A percentile compares a stretch with the other conserved stretches of the same genome.
Conservation (phyloP, 2,329 filamentous ascomycete genomes). For the Drechmeria coniospora region DNA sequence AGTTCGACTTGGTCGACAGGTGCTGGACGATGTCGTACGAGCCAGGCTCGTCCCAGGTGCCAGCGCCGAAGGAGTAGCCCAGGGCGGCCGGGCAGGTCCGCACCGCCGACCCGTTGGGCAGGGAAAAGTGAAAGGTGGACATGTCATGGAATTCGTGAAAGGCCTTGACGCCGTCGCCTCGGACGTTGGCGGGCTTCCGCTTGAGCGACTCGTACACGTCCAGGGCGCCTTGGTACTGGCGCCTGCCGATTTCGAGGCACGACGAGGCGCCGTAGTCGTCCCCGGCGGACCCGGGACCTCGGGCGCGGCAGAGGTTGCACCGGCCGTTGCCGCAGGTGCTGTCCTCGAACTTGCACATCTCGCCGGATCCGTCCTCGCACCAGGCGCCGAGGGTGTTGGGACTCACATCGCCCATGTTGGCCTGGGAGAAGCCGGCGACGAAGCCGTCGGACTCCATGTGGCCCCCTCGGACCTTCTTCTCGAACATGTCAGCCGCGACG, state of each 20-base stretch:
- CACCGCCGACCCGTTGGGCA: slow-evolving; percentile 55
- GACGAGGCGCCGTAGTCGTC: slow-evolving; percentile 58
- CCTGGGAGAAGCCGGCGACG: slow-evolving; percentile 83
- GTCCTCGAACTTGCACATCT: slow-evolving; percentile 59
- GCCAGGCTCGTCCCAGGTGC: slow-evolving; percentile 78
- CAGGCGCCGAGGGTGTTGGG: slow-evolving; percentile 79
- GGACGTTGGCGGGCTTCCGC: slow-evolving; percentile 30
- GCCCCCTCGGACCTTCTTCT: slow-evolving; percentile 45
- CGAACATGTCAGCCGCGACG: slow-evolving; percentile 70
- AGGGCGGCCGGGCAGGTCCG: slow-evolving; percentile 72
- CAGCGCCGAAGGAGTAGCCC: slow-evolving; percentile 80
- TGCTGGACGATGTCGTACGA: slow-evolving; percentile 83
- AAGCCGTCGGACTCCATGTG: slow-evolving; percentile 49
- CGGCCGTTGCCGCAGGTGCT: slow-evolving; percentile 62
- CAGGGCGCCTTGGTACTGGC: slow-evolving; percentile 46
- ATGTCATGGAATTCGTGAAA: slow-evolving; percentile 75
- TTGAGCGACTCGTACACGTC: slow-evolving; percentile 34
- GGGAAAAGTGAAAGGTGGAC: slow-evolving; percentile 53
- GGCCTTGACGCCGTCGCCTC: slow-evolving; percentile 52
- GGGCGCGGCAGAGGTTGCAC: slow-evolving; percentile 52
- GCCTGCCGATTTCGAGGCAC: slow-evolving; percentile 58
- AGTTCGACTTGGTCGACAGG: slow-evolving; percentile 51
- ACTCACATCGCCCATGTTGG: slow-evolving; percentile 80
- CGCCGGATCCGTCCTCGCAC: slow-evolving; percentile 70
- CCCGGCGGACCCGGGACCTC: slow-evolving; percentile 50